These are phyloP conservation scores for Cryptococcus jaspeensis DNA, from an alignment of 1,284 basidiomycete species.

Conservation along the genomic window DNA sequence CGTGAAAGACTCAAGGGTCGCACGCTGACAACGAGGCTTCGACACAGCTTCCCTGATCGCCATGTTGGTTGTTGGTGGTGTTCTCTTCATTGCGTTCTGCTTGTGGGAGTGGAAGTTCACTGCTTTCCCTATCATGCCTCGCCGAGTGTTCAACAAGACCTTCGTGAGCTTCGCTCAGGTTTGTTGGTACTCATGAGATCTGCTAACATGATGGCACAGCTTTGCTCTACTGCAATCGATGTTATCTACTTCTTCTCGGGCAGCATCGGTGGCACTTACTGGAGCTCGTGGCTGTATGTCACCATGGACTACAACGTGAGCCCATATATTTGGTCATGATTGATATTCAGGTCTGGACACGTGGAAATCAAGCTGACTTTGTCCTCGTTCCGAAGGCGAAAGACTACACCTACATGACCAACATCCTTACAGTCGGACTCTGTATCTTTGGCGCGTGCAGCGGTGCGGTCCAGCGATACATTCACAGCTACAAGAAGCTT, in stretches of 20 bases:
- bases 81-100: slow-evolving; percentile 46
- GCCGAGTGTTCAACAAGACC: slow-evolving; percentile 51
- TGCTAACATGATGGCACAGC: too few species aligned
- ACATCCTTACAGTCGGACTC: slow-evolving; percentile 44
- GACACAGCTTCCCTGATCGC: slow-evolving; percentile 52
- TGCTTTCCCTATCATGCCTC: slow-evolving; percentile 48
- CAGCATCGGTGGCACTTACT: slow-evolving; percentile 47
- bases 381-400: slow-evolving; percentile 5
- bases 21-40: too few species aligned
- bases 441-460: slow-evolving; percentile 48
- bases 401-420: slow-evolving; percentile 38
- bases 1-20: too few species aligned
- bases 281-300: slow-evolving; percentile 49
- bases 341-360: slow-evolving; percentile 9
- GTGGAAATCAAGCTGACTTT: background rate
- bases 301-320: slow-evolving; percentile 37
- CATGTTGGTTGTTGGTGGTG: slow-evolving; percentile 49
- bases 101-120: slow-evolving; percentile 50
- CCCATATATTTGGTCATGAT: too few species aligned
- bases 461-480: slow-evolving; percentile 48
- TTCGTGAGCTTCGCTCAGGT: slow-evolving; percentile 35
- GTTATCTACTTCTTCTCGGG: slow-evolving; percentile 39
- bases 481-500: slow-evolving; percentile 52
- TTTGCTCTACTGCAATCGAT: too few species aligned
- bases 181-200: too few species aligned